phyloP scores from a whole-genome alignment of 257 asterid species.

The Scutellaria baicalensis region DNA sequence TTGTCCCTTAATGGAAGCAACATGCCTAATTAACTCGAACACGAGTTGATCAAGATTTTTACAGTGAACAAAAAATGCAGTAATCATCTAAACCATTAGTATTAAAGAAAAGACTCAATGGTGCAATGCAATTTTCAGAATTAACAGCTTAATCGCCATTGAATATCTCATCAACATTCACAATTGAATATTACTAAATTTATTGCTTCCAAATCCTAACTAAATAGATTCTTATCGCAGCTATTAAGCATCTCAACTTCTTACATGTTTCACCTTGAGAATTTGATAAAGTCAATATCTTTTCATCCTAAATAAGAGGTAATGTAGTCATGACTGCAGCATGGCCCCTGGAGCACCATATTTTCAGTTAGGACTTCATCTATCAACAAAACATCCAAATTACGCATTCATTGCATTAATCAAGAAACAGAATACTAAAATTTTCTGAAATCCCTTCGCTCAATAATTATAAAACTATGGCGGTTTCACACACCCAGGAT shows the following conservation, averaged over 20 bases:
- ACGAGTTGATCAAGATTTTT: neutral
- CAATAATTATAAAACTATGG: neutral
- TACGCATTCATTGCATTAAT: neutral
- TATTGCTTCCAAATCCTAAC: neutral
- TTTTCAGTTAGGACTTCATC: neutral
- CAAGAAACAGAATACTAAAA: neutral
- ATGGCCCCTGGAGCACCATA: neutral
- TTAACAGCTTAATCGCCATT: neutral
- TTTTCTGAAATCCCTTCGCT: neutral
- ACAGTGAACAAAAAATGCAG: neutral
- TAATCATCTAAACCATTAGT: neutral
- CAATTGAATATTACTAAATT: neutral
- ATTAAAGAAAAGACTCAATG: neutral
- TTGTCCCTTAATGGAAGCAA: neutral
- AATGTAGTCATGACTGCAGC: neutral
- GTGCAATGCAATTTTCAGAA: neutral
- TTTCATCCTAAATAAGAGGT: neutral
- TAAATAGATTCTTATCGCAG: neutral
- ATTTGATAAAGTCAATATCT: neutral
- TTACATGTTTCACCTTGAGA: slow-evolving; percentile 2
- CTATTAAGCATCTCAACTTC: slow-evolving; percentile 8
- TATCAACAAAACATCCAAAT: neutral
- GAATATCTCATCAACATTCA: neutral
- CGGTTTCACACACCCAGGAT: neutral
- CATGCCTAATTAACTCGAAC: neutral